Base-by-base conservation (phyloP, 495 filamentous ascomycete species). In the Acidomyces sp. region DNA sequence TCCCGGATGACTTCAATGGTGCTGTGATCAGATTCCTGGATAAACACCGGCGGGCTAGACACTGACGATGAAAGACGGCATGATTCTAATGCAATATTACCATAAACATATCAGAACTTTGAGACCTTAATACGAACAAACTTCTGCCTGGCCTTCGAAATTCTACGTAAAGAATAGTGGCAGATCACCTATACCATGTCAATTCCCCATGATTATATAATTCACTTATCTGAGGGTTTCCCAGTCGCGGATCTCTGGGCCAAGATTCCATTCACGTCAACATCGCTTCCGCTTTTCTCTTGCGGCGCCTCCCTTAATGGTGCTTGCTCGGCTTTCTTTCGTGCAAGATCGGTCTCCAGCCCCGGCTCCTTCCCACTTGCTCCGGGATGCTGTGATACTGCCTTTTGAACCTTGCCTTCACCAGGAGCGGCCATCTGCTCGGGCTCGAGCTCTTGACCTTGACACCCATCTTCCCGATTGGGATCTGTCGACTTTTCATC, bases 241-340 rank as follows among this genome's bases (percentile, higher is more conserved):
- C 57, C 62, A 36, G 60, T 58, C 19, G 60, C 62, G 24, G 62
- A 62, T 34, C 45, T 20, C 55, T 63, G 60, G 17, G 58, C 59
- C 40, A 61, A 26, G 17, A 52, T 50, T 7, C 60, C 58, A 10
- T 46, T 60, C 40, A 59, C 53, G 49, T 57, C 57, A 9, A 53
- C 41, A 12, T 51, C 34, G 17, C 46, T 24, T 30, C 41, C n/a
- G 41, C 55, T 44, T 45, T 57, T 13, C 54, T 47, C 34, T 46
- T 63, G 34, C 18, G 55, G 45, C 36, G 30, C 41, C 45, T 61
- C 57, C 10, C 62, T 30, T 24, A 29, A 26, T 17, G 47, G 55
- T 18, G 49, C 43, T 34, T 66, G 62, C 49, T 63, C 62, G 6
- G 55, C 60, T 42, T 64, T 66, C 56, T 66, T 66, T 37, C 61